Evolutionary conservation across 1,284 basidiomycete genomes (phyloP).

Genomic region (Retiboletus flavoniger): DNA sequence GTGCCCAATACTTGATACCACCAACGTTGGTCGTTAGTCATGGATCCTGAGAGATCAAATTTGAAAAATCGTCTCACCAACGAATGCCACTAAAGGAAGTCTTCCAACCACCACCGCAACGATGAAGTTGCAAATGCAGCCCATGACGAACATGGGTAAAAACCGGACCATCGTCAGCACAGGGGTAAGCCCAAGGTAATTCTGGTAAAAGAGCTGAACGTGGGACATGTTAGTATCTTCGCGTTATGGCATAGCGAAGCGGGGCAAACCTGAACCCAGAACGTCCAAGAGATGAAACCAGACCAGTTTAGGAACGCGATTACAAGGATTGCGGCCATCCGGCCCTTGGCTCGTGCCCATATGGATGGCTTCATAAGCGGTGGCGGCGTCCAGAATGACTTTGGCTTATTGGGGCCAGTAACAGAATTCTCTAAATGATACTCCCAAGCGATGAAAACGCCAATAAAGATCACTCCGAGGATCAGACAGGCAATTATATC

Average conservation of each 20-base stretch:
- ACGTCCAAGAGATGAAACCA: conserved; percentile 50
- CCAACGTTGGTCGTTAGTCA: background rate
- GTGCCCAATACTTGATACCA: conserved; percentile 50
- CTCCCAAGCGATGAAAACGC: conserved; percentile 63
- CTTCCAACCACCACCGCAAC: conserved; percentile 61
- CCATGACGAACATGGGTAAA: conserved; percentile 73
- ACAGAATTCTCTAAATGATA: conserved; percentile 45
- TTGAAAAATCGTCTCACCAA: conserved; percentile 41
- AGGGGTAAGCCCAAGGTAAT: conserved; percentile 53
- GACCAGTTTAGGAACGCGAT: conserved; percentile 67
- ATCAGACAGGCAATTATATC: conserved; percentile 57
- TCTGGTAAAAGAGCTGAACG: conserved; percentile 64
- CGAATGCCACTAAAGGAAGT: conserved; percentile 54
- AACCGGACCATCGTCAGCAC: conserved; percentile 75
- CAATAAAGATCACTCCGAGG: conserved; percentile 52
- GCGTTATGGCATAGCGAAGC: background rate
- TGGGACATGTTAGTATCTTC: conserved; percentile 9
- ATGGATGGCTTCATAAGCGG: conserved; percentile 64
- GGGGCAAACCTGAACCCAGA: conserved; percentile 48
- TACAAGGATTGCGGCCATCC: conserved; percentile 55
- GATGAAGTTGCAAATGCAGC: conserved; percentile 67
- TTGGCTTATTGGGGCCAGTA: conserved; percentile 15
- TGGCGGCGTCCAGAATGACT: conserved; percentile 45
- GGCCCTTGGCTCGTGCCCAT: conserved; percentile 60
- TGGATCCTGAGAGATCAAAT: background rate